Base-by-base conservation (phyloP, 345 rosid species). In the Populus alba region DNA sequence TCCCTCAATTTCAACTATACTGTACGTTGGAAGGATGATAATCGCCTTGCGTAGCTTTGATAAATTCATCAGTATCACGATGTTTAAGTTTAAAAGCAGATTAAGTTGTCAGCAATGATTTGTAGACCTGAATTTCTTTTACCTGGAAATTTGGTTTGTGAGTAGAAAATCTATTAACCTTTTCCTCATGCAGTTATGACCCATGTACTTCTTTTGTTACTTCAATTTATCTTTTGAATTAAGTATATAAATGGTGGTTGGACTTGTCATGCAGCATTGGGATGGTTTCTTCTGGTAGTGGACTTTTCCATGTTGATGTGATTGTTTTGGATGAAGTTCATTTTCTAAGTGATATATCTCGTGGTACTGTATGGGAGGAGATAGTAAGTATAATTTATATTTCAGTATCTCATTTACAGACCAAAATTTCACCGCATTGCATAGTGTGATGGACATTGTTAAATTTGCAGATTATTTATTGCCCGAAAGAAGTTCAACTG, bases 271-370 rank as follows among this genome's bases (percentile, higher is more conserved):
- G 85, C 89, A 95, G 99, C 83, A 92, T 95, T 85, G 99, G 99
- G 81, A 89, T 83, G 90, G 92, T 82, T 81, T 92, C 97, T 79
- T 89, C 97, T 66, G 89, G 94, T 76, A 88, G 91, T 80, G 92
- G 98, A 33, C 96, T 95, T 81, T 88, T 92, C 78, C 90, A 87
- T 79, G 98, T 95, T 75, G 97, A 95, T 88, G 95, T 86, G 15
- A 89, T 95, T 86, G 93, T 95, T 89, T 83, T 93, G 79, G 99
- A 95, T 72, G 98, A 93, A 90, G 99, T 95, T 89, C 99, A 95
- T 89, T 95, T 91, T 88, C 83, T 95, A 75, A 93, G 99, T 55
- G 98, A 95, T 68, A 93, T 95, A 55, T 95, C 94, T 73, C 82
- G 82, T 62, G 98, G 98, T 35, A 95, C 98, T 41, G 98, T 95